These are phyloP conservation scores for Oryza punctata DNA, from an alignment of 176 grass and related monocot genomes.

Conservation along the genomic window DNA sequence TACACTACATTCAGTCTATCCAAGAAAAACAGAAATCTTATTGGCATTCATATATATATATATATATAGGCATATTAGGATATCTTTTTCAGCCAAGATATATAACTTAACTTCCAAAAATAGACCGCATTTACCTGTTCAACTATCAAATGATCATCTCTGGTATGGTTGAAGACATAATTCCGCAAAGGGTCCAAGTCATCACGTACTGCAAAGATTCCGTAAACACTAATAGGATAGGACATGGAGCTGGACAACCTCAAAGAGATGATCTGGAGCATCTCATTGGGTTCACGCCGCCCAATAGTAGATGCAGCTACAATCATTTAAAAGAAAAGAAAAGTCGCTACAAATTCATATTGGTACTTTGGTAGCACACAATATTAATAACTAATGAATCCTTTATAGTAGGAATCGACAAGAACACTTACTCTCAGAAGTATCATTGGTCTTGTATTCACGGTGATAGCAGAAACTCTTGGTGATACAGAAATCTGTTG, in stretches of 20 bases:
- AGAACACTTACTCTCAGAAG: slow-evolving; percentile 3
- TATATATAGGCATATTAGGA: no score
- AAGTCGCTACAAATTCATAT: not conserved
- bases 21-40: no score
- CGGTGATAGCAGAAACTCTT: slow-evolving; percentile 18
- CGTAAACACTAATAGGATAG: slow-evolving; percentile 5
- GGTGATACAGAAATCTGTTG: not conserved
- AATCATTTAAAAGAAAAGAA: not conserved
- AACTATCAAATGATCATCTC: slow-evolving; percentile 11
- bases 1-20: no score
- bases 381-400: not conserved
- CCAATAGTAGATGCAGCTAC: slow-evolving; percentile 19
- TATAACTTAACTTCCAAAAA: not conserved
- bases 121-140: slow-evolving; percentile 1
- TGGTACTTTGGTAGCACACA: not conserved
- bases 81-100: not conserved
- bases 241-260: not conserved
- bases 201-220: slow-evolving; percentile 21
- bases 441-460: slow-evolving; percentile 10
- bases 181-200: slow-evolving; percentile 22
- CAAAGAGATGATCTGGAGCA: slow-evolving; percentile 21
- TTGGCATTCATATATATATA: no score
- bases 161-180: slow-evolving; percentile 12
- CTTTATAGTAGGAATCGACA: not conserved
- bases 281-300: not conserved